phyloP scores from a whole-genome alignment of 1,284 basidiomycete genomes.

The Mycena citricolor region DNA sequence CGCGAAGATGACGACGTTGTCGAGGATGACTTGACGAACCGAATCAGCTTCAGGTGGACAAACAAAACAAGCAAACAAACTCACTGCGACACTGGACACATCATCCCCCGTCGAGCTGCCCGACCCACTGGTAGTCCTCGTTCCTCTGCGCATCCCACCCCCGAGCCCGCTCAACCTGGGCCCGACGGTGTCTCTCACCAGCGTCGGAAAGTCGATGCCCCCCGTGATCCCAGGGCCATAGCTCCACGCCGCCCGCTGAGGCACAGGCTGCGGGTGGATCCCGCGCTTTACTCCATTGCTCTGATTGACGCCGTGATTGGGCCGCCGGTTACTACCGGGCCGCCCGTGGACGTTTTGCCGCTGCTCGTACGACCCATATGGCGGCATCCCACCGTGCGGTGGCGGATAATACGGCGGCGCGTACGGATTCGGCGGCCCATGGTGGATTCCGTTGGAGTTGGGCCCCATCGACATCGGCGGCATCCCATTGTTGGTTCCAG shows the following conservation, averaged over 20 bases:
- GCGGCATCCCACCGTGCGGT: conserved; percentile 16
- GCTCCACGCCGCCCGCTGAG: conserved; percentile 58
- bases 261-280: conserved; percentile 33
- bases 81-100: conserved; percentile 69
- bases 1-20: conserved; percentile 76
- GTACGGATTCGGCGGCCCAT: conserved; percentile 25
- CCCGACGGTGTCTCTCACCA: conserved; percentile 51
- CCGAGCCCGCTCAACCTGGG: conserved; percentile 54
- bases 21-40: conserved; percentile 71
- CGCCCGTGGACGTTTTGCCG: conserved; percentile 34
- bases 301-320: conserved; percentile 17
- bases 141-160: conserved; percentile 36
- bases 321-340: conserved; percentile 21
- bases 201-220: conserved; percentile 37
- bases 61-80: conserved; percentile 35
- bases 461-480: conserved; percentile 20
- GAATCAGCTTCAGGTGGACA: no score
- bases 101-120: conserved; percentile 66
- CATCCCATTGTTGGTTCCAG: conserved; percentile 6
- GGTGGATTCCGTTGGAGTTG: conserved; percentile 22
- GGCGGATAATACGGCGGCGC: conserved; percentile 15
- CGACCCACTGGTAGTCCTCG: conserved; percentile 45
- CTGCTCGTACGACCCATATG: conserved; percentile 29
- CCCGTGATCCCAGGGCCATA: conserved; percentile 60
- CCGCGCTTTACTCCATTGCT: conserved; percentile 25